Conservation (phyloP, 2,329 filamentous ascomycete genomes). For the Ascochyta fabae region DNA sequence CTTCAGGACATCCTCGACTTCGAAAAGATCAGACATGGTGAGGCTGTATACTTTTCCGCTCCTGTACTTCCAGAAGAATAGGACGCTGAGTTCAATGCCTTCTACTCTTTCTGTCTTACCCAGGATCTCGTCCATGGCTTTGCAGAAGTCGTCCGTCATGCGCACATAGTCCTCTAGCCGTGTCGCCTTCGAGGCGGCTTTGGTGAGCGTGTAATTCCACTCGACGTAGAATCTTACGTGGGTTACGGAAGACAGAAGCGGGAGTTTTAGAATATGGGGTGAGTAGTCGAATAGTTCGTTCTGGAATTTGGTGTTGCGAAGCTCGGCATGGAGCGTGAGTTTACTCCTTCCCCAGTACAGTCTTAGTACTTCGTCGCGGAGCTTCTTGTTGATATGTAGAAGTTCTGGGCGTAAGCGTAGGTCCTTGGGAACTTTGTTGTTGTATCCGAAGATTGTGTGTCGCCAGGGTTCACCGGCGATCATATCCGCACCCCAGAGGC, state of each 20-base stretch:
- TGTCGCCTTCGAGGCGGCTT: conserved; percentile 22
- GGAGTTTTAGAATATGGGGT: conserved; percentile 41
- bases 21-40: conserved; percentile 46
- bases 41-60: conserved; percentile 43
- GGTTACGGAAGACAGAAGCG: conserved; percentile 37
- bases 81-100: conserved; percentile 40
- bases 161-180: conserved; percentile 37
- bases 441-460: conserved; percentile 44
- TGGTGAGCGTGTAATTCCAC: conserved; percentile 43
- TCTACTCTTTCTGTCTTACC: conserved; percentile 32
- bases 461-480: conserved; percentile 42
- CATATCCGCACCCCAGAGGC: conserved; percentile 46
- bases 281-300: conserved; percentile 45
- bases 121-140: conserved; percentile 42
- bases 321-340: conserved; percentile 43
- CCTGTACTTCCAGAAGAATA: conserved; percentile 46
- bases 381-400: conserved; percentile 40
- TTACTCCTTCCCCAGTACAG: conserved; percentile 39
- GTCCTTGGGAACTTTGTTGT: conserved; percentile 28
- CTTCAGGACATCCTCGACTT: conserved; percentile 45
- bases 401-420: conserved; percentile 31
- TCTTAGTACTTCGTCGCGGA: conserved; percentile 38
- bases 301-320: conserved; percentile 39
- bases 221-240: conserved; percentile 45
- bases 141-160: conserved; percentile 40